Percentiles rank a stretch among this genome's conserved stretches.
Evolutionary conservation across 345 rosid genomes (phyloP).

Genomic region (Citrus cavaleriei): DNA sequence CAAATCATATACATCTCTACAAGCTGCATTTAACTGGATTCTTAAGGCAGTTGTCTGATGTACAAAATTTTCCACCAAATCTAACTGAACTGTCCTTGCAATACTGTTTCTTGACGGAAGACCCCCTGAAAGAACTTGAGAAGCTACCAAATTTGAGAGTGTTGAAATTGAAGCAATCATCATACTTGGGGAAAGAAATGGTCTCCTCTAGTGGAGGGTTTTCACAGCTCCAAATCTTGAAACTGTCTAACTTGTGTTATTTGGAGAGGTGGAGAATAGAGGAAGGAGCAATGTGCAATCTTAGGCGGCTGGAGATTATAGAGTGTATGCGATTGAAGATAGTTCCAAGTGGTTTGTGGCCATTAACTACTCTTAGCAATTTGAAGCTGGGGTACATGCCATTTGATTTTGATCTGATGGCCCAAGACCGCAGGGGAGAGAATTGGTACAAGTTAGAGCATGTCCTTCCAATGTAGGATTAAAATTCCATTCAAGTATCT

Average conservation of each 20-base stretch:
- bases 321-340: conserved; percentile 7
- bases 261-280: conserved; percentile 12
- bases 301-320: conserved; percentile 7
- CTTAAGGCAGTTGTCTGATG: neutral
- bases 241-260: neutral
- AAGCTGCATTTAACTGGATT: conserved; percentile 12
- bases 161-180: neutral
- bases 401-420: conserved; percentile 6
- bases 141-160: conserved; percentile 15
- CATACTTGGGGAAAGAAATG: conserved; percentile 18
- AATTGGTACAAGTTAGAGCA: conserved; percentile 11
- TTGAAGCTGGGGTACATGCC: conserved; percentile 10
- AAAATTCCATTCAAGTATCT: neutral
- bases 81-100: conserved; percentile 12
- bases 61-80: conserved; percentile 14
- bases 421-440: conserved; percentile 3
- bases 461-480: conserved; percentile 3
- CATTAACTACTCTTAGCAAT: neutral
- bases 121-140: conserved; percentile 20
- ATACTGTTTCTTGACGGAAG: neutral
- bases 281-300: conserved; percentile 17
- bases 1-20: neutral
- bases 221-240: conserved; percentile 15
- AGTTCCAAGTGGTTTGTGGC: conserved; percentile 16
- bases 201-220: conserved; percentile 19